These are phyloP conservation scores for Didymella segeticola DNA, from an alignment of 2,329 filamentous ascomycete species.

Conservation along the genomic window DNA sequence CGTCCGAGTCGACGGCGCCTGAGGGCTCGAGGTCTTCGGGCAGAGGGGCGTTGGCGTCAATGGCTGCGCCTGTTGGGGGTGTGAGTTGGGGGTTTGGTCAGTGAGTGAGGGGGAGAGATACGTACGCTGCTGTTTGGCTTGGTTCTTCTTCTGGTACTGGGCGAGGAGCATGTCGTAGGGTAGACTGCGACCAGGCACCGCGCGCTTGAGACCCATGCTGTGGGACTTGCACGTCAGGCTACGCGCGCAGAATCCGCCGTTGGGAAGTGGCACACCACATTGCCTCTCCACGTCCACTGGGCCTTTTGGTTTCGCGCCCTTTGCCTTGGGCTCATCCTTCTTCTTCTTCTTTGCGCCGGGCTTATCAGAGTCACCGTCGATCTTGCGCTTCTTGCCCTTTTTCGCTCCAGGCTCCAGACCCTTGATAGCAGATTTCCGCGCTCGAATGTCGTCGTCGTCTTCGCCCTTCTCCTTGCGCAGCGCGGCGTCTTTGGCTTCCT, in stretches of 20 bases:
- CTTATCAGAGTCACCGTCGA: conserved; percentile 72
- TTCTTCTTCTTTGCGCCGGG: conserved; percentile 87
- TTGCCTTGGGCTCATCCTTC: conserved; percentile 88
- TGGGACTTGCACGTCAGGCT: conserved; percentile 94
- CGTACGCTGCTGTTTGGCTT: conserved; percentile 95
- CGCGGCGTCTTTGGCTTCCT: conserved; percentile 60
- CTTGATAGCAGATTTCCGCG: conserved; percentile 52
- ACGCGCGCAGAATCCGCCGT: conserved; percentile 84
- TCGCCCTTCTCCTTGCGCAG: conserved; percentile 56
- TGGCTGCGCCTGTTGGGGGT: conserved; percentile 73
- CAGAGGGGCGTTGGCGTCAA: conserved; percentile 90
- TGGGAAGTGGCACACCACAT: conserved; percentile 85
- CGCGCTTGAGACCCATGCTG: conserved; percentile 91
- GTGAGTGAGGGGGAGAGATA: conserved; percentile 23
- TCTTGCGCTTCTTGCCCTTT: conserved; percentile 57
- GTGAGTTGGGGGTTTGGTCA: conserved; percentile 15
- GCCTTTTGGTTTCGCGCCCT: conserved; percentile 84
- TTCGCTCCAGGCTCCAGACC: conserved; percentile 50
- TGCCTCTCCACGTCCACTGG: conserved; percentile 94
- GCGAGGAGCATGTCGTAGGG: conserved; percentile 89
- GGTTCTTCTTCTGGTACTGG: conserved; percentile 86
- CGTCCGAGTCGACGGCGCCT: conserved; percentile 86
- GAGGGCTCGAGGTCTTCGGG: conserved; percentile 79
- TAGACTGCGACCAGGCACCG: conserved; percentile 82
- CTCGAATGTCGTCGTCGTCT: conserved; percentile 49